Base-by-base conservation (phyloP, 2,329 filamentous ascomycete genomes). In the Pseudopyrenochaeta lycopersici region DNA sequence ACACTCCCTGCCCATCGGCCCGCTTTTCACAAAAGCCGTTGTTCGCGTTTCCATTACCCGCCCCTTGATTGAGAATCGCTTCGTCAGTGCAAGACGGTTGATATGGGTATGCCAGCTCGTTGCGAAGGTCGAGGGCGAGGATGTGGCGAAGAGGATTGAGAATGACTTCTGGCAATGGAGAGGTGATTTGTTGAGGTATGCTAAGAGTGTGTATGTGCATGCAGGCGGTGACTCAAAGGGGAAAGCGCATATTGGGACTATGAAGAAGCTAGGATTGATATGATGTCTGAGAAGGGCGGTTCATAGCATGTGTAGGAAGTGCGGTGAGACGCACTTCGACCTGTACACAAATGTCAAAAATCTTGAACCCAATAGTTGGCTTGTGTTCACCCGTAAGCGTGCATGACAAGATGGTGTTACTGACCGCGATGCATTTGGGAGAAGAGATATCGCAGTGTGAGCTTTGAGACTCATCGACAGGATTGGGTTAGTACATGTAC, bases 51-150 rank as follows among this genome's bases (percentile, higher is more conserved):
- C 60, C 14, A 60, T 75, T 14, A 64, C 54, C 14, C 65, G 66
- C 4, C 68, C 71, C 2, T 43, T 75, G 38, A 43, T 52, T 4
- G 69, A 73, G 29, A 61, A 66, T 7, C 56, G 54, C 3, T 75
- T 71, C 17, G 67, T 75, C 41, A 70, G 64, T 38, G 58, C 66
- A 4, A 56, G 62, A 23, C 64, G 62, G 35, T 38, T 73, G 40
- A 63, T 62, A 7, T 74, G 68, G 70, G 67, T 74, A 7, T 69
- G 67, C 33, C 52, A 57, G 14, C 41, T 72, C 5, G 68, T 75
- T 23, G 64, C 66, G 2, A 52, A 53, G 33, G 66, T 70, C 0
- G 69, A 75, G 47, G 72, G 72, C 14, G 62, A 62, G 27, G 45
- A 54, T 14, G 68, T 63, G 12, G 71, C 70, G 15, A 62, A 52